phyloP scores from a whole-genome alignment of 768 basidiomycete genomes.

The Naganishia onofrii region DNA sequence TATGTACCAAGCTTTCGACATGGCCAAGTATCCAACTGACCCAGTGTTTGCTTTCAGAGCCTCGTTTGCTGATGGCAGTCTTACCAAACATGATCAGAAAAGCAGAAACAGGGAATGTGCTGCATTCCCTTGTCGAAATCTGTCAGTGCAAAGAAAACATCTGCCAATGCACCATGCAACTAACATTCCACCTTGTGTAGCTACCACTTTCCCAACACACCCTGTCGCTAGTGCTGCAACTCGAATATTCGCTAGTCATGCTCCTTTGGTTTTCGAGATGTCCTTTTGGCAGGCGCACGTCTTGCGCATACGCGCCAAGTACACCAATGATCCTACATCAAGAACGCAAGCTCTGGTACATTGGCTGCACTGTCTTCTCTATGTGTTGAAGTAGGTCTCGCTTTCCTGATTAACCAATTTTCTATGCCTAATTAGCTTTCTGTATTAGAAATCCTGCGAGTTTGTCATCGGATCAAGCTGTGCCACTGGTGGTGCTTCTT shows the following conservation, averaged over 20 bases:
- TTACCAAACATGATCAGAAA: neutral
- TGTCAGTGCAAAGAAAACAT: neutral
- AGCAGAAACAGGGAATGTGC: neutral
- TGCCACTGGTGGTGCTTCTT: neutral
- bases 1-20: neutral
- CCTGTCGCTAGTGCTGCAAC: neutral
- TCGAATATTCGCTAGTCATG: neutral
- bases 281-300: constrained; percentile 1
- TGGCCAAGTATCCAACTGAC: neutral
- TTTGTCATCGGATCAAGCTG: neutral
- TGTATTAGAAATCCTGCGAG: neutral
- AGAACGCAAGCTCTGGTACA: neutral
- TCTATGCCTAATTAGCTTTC: neutral
- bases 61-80: constrained; percentile 8
- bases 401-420: too few relatives aligned
- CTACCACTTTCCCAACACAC: neutral
- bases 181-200: neutral
- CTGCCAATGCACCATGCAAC: neutral
- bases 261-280: neutral
- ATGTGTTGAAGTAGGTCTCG: neutral
- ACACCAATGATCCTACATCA: neutral
- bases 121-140: neutral
- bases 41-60: neutral
- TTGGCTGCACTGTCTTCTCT: constrained; percentile 1
- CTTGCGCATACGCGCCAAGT: neutral